phyloP scores from a whole-genome alignment of 345 rosid species.

The Corymbia maculata region DNA sequence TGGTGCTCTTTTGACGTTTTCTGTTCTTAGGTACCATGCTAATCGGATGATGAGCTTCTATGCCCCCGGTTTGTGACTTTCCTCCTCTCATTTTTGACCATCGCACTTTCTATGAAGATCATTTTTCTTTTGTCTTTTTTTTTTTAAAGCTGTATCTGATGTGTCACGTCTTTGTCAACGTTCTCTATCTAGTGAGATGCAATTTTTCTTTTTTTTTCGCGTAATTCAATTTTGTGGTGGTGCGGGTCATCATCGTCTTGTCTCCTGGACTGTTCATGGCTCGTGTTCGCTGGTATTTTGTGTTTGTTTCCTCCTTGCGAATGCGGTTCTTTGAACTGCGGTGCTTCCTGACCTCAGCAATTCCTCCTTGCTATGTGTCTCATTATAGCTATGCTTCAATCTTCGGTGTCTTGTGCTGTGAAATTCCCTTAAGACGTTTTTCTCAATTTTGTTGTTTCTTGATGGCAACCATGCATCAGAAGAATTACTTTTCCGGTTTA shows the following conservation, averaged over 20 bases:
- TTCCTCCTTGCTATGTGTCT: not conserved
- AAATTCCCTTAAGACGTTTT: not conserved
- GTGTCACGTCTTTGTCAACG: not conserved
- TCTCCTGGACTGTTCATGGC: not conserved
- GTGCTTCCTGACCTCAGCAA: not conserved
- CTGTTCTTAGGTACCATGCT: conserved; percentile 66
- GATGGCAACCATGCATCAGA: not conserved
- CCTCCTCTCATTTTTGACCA: not conserved
- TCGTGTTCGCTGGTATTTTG: not conserved
- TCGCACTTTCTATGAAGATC: not conserved
- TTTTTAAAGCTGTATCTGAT: not conserved
- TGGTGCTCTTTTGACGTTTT: not conserved
- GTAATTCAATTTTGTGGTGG: not conserved
- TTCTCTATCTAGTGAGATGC: not conserved
- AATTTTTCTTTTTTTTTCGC: not conserved
- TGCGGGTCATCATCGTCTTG: not conserved
- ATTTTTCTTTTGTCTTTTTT: not conserved
- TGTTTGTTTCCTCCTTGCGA: not conserved
- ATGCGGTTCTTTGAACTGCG: not conserved
- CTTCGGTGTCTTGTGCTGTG: not conserved
- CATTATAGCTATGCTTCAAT: not conserved
- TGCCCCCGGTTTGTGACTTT: conserved; percentile 69
- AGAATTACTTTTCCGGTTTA: not conserved
- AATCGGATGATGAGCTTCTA: conserved; percentile 98
- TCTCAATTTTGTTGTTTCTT: not conserved